Conservation (phyloP, 495 filamentous ascomycete genomes). For the Paragyromitra xinjiangensis region DNA sequence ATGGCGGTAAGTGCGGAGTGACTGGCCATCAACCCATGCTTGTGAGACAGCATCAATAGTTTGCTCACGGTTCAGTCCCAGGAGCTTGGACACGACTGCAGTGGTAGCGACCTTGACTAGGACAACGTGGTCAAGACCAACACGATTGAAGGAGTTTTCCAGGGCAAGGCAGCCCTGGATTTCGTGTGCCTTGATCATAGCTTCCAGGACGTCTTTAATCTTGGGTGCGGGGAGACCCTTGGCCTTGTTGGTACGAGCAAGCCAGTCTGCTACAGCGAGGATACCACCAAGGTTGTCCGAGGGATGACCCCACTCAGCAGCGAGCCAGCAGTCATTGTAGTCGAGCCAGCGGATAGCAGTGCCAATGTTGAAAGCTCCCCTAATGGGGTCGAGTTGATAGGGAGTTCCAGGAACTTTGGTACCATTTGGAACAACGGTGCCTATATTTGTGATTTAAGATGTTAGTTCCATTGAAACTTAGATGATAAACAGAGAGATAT, state of each 20-base stretch:
- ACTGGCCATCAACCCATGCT: constrained; percentile 96
- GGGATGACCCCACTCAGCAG: constrained; percentile 98
- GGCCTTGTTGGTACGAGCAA: constrained; percentile 92
- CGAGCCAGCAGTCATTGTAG: constrained; percentile 99
- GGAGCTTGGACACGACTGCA: constrained; percentile 91
- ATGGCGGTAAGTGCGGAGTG: constrained; percentile 94
- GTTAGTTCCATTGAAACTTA: neutral
- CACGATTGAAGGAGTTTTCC: constrained; percentile 98
- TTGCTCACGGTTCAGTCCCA: constrained; percentile 86
- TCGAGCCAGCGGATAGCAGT: constrained; percentile 98
- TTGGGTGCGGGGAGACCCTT: constrained; percentile 71
- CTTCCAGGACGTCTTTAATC: constrained; percentile 90
- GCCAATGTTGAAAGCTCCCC: constrained; percentile 98
- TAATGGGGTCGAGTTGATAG: constrained; percentile 93
- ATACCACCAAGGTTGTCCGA: constrained; percentile 97
- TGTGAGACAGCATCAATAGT: constrained; percentile 95
- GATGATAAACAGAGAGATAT: neutral
- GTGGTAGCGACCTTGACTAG: constrained; percentile 97
- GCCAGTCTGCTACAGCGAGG: constrained; percentile 95
- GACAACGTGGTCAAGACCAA: constrained; percentile 96
- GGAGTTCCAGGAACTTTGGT: constrained; percentile 89
- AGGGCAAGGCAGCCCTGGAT: constrained; percentile 97
- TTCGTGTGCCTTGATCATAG: constrained; percentile 99
- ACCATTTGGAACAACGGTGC: constrained; percentile 91
- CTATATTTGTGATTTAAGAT: constrained; percentile 54